Evolutionary conservation across 345 rosid genomes (phyloP), one percentile per base, ranked within the genome.

Genomic region (Dovyalis caffra): DNA sequence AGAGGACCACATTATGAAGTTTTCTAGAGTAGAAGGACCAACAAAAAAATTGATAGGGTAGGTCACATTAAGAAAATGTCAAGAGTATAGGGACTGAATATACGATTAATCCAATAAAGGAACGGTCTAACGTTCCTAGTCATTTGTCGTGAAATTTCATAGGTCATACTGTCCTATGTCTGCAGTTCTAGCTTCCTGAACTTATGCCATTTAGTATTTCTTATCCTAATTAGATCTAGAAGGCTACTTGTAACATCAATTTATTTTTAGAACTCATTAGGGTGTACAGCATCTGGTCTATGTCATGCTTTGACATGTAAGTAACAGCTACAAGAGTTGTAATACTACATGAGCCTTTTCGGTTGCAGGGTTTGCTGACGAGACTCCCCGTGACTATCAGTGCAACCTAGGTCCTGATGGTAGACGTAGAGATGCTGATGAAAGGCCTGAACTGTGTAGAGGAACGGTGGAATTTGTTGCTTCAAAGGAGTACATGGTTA

Each of bases 391-490:
- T 73, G 92, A 90, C 71, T 92, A 92, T 83, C 87, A 80, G 73
- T 90, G 95, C 90, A 85, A 88, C 84, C 83, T 90, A 37, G 93
- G 92, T 72, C 92, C 93, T 64, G 95, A 92, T 85, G 95, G 95
- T 73, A 81, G 89, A 79, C 91, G 93, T 64, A 87, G 91, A 72
- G 97, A 90, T 87, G 94, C 92, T 33, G 87, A 90, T 82, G 90
- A 92, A 60, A 92, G 97, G 83, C 94, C 94, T 70, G 95, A 92
- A 77, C 85, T 92, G 70, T 92, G 92, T 76, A 85, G 86, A 75
- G 97, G 97, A 79, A 82, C 96, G 21, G 96, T 92, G 75, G 93
- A 93, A 80, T 92, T 90, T 88, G 91, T 88, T 79, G 97, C 98
- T 18, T 72, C 97, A 5, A 88, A 90, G 83, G 98, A 94, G 81